Evolutionary conservation across 257 asterid genomes (phyloP).

Genomic region (Dorcoceras hygrometricum): DNA sequence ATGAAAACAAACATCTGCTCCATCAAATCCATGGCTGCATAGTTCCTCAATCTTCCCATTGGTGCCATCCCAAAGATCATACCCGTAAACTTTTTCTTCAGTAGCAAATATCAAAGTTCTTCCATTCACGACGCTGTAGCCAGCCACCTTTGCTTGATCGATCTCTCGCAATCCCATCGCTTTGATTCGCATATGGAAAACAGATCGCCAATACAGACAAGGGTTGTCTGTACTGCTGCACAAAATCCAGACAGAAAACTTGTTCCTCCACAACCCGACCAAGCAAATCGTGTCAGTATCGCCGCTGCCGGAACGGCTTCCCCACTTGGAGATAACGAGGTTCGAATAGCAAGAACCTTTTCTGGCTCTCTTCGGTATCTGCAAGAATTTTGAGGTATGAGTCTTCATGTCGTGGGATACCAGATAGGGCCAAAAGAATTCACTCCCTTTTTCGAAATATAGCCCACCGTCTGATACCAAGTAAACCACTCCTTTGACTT

Average conservation of each 20-base stretch:
- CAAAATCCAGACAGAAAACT: constrained; percentile 16
- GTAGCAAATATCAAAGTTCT: constrained; percentile 2
- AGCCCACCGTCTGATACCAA: neutral
- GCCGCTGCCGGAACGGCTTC: neutral
- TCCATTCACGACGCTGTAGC: constrained; percentile 4
- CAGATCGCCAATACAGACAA: neutral
- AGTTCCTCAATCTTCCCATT: neutral
- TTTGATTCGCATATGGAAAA: neutral
- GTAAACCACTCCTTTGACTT: constrained; percentile 1
- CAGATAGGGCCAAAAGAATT: constrained; percentile 7
- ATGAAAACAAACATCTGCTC: neutral
- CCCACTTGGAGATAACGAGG: constrained; percentile 6
- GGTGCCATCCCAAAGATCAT: neutral
- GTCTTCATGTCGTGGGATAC: constrained; percentile 10
- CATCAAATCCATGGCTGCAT: neutral
- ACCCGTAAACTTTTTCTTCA: neutral
- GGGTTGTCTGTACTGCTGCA: no score
- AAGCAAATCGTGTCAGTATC: neutral
- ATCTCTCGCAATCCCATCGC: neutral
- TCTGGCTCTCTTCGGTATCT: neutral
- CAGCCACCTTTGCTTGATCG: neutral
- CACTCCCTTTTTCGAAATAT: no score
- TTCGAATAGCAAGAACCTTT: neutral
- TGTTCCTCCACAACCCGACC: neutral
- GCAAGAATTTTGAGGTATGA: neutral